Evolutionary conservation across 2,329 filamentous ascomycete genomes (phyloP), one percentile per base, ranked within the genome.

Genomic region (Aspergillus costaricaensis): DNA sequence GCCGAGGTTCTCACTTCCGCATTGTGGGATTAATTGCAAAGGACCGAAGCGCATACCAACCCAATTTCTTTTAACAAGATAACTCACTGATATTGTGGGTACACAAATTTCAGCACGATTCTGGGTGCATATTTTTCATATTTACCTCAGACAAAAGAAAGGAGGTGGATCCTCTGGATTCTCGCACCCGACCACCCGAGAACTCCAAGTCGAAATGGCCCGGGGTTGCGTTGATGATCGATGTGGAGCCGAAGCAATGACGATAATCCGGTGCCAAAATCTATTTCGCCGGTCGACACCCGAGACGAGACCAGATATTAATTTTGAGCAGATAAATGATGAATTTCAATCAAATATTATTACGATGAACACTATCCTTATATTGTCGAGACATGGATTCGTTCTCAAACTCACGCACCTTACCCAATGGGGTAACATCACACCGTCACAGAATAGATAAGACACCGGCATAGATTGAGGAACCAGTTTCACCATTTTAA

Each of bases 181-280:
- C 15, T 25, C 14, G 4, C 21, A 25, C 44, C 44, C 44, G 44
- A 27, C 23, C 47, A 50, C 47, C 47, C 47, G 30, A 30, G 25
- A 36, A 30, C 25, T 30, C 47, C 14, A 25, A 27, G 25, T 30
- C 10, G 47, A 44, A 55, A 55, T 55, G 39, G 53, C 23, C 39
- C 41, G 53, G 53, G 53, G 53, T 30, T 55, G 53, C 17, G 30
- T 12, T 55, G 53, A 55, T 44, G 53, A 55, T 55, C 53, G 12
- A 47, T 55, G 53, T 55, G 53, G 53, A 55, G 12, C 53, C 41
- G 39, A 30, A 55, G 53, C 53, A 47, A 55, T 55, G 41, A 55
- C 39, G 27, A 55, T 36, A 55, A 47, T 44, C n/a, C 25, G 23
- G 38, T 55, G 27, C 52, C 39, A 54, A 43, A 19, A 41, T 17